phyloP scores from a whole-genome alignment of 192 early-diverging fungal genomes.

The Spizellomyces punctatus region DNA sequence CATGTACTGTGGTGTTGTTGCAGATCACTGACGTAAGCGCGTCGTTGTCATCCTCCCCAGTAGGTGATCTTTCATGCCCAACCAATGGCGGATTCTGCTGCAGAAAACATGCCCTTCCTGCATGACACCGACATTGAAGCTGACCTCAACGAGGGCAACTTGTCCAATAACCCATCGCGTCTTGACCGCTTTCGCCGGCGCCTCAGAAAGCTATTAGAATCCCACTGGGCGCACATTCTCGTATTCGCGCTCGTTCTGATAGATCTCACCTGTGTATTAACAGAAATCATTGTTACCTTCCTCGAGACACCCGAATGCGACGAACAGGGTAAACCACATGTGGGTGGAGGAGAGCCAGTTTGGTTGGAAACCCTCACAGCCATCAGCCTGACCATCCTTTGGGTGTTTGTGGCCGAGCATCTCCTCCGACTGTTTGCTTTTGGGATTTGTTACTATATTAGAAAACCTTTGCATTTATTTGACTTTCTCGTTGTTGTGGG shows the following conservation, averaged over 20 bases:
- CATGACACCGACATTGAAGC: too few relatives aligned
- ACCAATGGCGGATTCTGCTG: too few relatives aligned
- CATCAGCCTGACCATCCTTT: slow-evolving; percentile 27
- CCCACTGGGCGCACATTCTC: slow-evolving; percentile 22
- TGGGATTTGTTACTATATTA: slow-evolving; percentile 28
- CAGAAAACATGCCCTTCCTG: too few relatives aligned
- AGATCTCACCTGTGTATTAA: slow-evolving; percentile 24
- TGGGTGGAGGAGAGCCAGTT: slow-evolving; percentile 3
- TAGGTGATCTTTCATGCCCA: too few relatives aligned
- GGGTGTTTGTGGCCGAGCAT: slow-evolving; percentile 29
- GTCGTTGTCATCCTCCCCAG: too few relatives aligned
- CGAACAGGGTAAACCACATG: slow-evolving; percentile 5
- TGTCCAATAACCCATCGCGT: too few relatives aligned
- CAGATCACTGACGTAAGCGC: too few relatives aligned
- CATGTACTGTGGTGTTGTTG: too few relatives aligned
- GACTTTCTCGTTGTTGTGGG: slow-evolving; percentile 36
- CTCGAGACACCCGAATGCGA: slow-evolving; percentile 10
- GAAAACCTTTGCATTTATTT: slow-evolving; percentile 29
- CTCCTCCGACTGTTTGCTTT: slow-evolving; percentile 26
- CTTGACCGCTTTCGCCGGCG: neutral
- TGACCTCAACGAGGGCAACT: too few relatives aligned
- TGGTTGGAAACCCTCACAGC: slow-evolving; percentile 13
- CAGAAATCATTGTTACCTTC: slow-evolving; percentile 39
- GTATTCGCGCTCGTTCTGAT: slow-evolving; percentile 29
- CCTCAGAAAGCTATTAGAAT: slow-evolving; percentile 19